These are phyloP conservation scores for Coprinellus aureogranulatus DNA, from an alignment of 768 basidiomycete species.

Conservation along the genomic window DNA sequence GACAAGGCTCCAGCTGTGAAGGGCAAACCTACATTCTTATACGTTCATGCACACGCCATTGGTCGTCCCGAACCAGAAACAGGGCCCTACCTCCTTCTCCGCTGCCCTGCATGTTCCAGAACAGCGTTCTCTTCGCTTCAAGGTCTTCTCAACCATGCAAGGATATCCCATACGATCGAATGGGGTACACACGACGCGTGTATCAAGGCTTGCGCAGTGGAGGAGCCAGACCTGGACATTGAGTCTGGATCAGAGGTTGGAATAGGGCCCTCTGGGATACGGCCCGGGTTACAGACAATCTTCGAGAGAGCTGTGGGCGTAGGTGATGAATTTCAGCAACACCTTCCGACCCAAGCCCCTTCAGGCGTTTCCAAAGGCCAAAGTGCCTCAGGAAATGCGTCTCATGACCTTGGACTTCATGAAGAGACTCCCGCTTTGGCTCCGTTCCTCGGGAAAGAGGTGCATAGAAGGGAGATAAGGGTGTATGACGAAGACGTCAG, in stretches of 20 bases:
- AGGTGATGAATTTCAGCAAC: conserved; percentile 12
- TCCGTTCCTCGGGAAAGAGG: conserved; percentile 44
- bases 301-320: conserved; percentile 47
- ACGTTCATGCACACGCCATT: conserved; percentile 2
- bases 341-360: not conserved
- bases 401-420: conserved; percentile 46
- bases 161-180: conserved; percentile 45
- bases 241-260: conserved; percentile 44
- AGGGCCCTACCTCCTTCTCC: conserved; percentile 35
- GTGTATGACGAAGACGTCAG: conserved; percentile 39
- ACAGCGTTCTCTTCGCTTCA: conserved; percentile 49
- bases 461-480: conserved; percentile 40
- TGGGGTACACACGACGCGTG: conserved; percentile 60
- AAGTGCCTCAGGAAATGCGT: conserved; percentile 18
- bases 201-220: conserved; percentile 47
- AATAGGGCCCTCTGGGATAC: conserved; percentile 36
- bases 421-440: conserved; percentile 50
- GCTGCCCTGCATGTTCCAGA: conserved; percentile 45
- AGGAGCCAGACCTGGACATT: conserved; percentile 38
- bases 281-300: conserved; percentile 47
- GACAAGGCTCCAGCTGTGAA: conserved; percentile 16
- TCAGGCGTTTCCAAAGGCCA: conserved; percentile 17
- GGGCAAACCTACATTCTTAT: conserved; percentile 11
- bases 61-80: conserved; percentile 16
- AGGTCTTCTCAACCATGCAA: conserved; percentile 54